Conservation (phyloP, 441 rosid genomes). For the Metrosideros polymorpha region DNA sequence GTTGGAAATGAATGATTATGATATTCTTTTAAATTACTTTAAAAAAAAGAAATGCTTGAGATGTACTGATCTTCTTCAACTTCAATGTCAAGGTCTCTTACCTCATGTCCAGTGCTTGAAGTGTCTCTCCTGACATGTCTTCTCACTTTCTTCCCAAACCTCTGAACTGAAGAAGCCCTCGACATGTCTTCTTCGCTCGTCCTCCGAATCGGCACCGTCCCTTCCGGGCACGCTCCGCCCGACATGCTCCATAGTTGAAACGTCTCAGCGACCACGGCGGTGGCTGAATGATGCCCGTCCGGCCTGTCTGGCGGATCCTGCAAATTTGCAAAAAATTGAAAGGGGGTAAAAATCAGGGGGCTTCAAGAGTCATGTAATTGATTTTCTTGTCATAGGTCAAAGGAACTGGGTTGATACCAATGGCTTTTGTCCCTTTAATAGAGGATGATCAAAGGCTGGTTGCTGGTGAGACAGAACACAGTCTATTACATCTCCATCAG, state of each 20-base stretch:
- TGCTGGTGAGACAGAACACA: constrained; percentile 72
- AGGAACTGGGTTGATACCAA: constrained; percentile 28
- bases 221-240: constrained; percentile 81
- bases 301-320: constrained; percentile 84
- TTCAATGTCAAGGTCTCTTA: constrained; percentile 1
- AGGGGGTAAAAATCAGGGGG: neutral
- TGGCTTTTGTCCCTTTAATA: constrained; percentile 56
- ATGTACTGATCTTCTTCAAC: neutral
- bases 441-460: constrained; percentile 89
- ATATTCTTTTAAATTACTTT: neutral
- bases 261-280: constrained; percentile 19
- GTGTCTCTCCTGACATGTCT: constrained; percentile 74
- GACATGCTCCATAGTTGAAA: constrained; percentile 68
- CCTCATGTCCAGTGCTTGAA: constrained; percentile 82
- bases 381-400: neutral
- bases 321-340: neutral
- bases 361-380: neutral
- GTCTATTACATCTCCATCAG: constrained; percentile 82
- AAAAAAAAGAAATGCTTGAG: neutral
- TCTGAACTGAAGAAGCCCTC: constrained; percentile 52
- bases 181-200: constrained; percentile 71
- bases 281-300: constrained; percentile 23
- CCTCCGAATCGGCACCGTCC: constrained; percentile 83
- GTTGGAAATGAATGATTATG: neutral
- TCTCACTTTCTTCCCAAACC: constrained; percentile 64